A percentile compares a stretch with the other conserved stretches of the same genome.
Conservation (phyloP, 2,329 filamentous ascomycete species). For the Aspergillus sergii region DNA sequence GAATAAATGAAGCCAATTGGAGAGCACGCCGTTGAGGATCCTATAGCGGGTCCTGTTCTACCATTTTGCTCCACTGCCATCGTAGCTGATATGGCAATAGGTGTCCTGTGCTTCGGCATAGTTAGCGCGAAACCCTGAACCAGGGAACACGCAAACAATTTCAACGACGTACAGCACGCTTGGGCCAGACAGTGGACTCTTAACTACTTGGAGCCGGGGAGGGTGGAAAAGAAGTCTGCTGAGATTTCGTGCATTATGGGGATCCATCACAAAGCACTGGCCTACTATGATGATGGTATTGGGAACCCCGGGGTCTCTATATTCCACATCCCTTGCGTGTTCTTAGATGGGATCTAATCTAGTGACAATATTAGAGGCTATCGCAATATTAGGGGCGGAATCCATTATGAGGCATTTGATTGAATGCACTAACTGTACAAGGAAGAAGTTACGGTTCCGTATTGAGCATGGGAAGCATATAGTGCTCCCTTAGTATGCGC, state of each 20-base stretch:
- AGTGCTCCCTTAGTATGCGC: no score
- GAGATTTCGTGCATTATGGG: not conserved
- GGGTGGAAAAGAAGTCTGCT: not conserved
- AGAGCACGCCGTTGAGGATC: not conserved
- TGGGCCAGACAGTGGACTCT: not conserved
- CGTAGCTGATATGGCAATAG: not conserved
- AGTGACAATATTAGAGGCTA: not conserved
- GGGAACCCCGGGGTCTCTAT: not conserved
- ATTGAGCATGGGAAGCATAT: not conserved
- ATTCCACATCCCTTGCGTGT: no score
- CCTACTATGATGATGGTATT: not conserved
- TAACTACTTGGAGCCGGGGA: not conserved
- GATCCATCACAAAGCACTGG: not conserved
- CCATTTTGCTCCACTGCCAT: not conserved
- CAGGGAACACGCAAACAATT: not conserved
- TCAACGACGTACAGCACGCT: not conserved
- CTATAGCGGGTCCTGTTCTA: not conserved
- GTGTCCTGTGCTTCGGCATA: not conserved
- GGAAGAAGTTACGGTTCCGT: no score
- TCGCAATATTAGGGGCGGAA: not conserved
- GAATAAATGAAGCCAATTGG: no score
- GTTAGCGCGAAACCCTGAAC: not conserved
- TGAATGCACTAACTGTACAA: not conserved
- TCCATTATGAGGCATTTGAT: not conserved
- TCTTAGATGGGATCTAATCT: no score